Percentiles rank a stretch among this genome's conserved stretches.
Conservation (phyloP, 306 rosid species). For the Prunus davidiana region DNA sequence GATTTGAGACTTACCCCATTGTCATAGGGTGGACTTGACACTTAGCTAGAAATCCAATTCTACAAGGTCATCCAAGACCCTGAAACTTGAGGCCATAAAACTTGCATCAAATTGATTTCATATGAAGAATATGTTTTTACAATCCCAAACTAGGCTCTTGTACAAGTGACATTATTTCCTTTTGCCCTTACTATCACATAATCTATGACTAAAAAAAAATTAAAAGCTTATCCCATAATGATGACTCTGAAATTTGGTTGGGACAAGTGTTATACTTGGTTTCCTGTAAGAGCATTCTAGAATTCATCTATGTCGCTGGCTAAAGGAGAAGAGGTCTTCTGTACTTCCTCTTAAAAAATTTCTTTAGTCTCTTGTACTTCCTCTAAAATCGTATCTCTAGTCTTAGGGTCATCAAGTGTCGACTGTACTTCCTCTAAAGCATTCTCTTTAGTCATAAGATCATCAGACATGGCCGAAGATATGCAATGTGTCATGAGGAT, state of each 20-base stretch:
- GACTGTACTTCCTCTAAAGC: not conserved
- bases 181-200: not conserved
- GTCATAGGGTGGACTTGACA: not conserved
- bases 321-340: not conserved
- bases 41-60: not conserved
- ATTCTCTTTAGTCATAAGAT: constrained; percentile 36
- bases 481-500: constrained; percentile 67
- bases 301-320: not conserved
- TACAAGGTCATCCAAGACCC: not conserved
- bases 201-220: not conserved
- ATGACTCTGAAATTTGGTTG: not conserved
- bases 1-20: not conserved
- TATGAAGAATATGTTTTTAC: not conserved
- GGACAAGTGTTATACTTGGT: not conserved
- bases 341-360: not conserved
- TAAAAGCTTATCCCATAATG: not conserved
- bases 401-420: not conserved
- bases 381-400: constrained; percentile 12
- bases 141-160: not conserved
- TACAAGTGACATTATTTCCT: not conserved
- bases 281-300: not conserved
- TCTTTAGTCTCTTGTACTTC: not conserved
- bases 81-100: not conserved
- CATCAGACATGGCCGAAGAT: constrained; percentile 66
- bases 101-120: not conserved